phyloP scores from a whole-genome alignment of 192 early-diverging fungal genomes.

The Entrophospora sp. region DNA sequence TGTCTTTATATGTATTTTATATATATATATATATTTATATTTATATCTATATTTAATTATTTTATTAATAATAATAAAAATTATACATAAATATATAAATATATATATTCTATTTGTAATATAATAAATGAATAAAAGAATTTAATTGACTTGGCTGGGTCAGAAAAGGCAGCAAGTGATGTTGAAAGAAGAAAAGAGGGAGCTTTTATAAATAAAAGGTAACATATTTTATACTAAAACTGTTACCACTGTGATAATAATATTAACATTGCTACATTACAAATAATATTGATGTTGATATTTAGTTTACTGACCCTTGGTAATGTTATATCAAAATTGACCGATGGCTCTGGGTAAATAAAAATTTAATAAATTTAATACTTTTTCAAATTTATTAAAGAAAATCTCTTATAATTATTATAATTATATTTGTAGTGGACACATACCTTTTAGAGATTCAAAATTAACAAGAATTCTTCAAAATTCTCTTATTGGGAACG shows the following conservation, averaged over 20 bases:
- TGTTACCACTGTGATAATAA: neutral
- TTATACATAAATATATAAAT: neutral
- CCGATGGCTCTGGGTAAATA: slow-evolving; percentile 51
- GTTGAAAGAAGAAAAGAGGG: slow-evolving; percentile 89
- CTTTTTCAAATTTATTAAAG: no score
- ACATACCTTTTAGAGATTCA: slow-evolving; percentile 96
- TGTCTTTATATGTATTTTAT: no score
- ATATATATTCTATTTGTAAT: neutral
- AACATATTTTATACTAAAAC: neutral
- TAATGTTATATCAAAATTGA: slow-evolving; percentile 86
- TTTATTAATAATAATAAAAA: no score
- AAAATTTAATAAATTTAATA: neutral
- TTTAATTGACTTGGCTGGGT: slow-evolving; percentile 94
- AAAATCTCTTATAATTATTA: no score
- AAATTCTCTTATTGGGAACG: slow-evolving; percentile 84
- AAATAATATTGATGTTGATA: neutral
- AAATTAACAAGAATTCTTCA: slow-evolving; percentile 93
- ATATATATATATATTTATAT: no score
- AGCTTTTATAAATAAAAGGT: slow-evolving; percentile 86
- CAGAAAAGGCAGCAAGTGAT: slow-evolving; percentile 84
- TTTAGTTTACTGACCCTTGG: slow-evolving; percentile 67
- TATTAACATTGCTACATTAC: neutral
- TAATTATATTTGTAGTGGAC: slow-evolving; percentile 35
- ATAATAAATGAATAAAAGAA: slow-evolving; percentile 45
- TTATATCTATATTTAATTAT: no score